Evolutionary conservation across 1,284 basidiomycete species (phyloP), one percentile per base, ranked within the genome.

Genomic region (Cutaneotrichosporon daszewskae): DNA sequence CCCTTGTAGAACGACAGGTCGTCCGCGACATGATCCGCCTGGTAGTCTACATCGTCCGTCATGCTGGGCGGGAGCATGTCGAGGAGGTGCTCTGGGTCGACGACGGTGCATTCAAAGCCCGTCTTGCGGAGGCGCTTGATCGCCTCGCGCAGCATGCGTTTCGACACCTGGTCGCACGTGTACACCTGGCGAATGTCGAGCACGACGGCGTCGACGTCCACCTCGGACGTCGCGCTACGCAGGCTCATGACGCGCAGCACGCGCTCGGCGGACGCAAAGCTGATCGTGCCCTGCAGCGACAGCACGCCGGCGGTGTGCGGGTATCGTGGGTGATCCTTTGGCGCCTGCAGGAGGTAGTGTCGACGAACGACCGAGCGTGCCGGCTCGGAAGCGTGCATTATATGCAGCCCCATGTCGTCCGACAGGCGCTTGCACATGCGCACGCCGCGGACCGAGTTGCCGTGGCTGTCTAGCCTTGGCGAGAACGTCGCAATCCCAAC

Each of bases 331-430:
- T 25, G 9, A 22, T 18, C 27, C 17, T 32, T 18, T 10, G 49
- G 49, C 26, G 42, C 13, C 16, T 20, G 20, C 23, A 52, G 43
- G 32, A 48, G 18, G 32, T 52, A 48, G 46, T 52, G 40, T 6
- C 50, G 36, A 12, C 50, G 37, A 3, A 52, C 31, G 33, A 48
- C 46, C 16, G 43, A 34, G 23, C 50, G 50, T 13, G 36, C 37
- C 1, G 50, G 50, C 35, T 52, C 50, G 25, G 46, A 40, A 19
- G 46, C 43, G 20, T 45, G 20, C 46, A 48, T 48, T 22, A 52
- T 52, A 46, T 52, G 50, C 40, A 52, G 29, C 23, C 50, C 50
- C 50, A 52, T 52, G 43, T 52, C 50, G 37, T 52, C 43, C 11
- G n/a, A 19, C 17, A 52, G 40, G 7, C 26, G 25, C 24, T 22